Base-by-base conservation (phyloP, 2,329 filamentous ascomycete genomes). In the Ophiostoma piceae region DNA sequence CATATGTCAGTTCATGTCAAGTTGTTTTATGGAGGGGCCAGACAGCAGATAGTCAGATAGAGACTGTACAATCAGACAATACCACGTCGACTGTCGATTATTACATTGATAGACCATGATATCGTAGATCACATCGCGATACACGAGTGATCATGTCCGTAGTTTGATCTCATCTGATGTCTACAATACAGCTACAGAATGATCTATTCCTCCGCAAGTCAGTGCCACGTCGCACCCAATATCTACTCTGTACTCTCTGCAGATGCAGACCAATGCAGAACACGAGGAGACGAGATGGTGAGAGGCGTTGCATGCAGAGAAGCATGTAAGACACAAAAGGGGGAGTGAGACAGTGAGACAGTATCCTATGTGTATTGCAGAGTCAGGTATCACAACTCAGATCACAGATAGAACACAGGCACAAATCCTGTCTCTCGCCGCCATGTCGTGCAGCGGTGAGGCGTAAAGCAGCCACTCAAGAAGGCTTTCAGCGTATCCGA, bases 281-380 rank as follows among this genome's bases (percentile, higher is more conserved):
- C 39, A 41, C 39, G 43, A 47, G 43, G 19, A 16, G 5, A 47
- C 43, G 43, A 47, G 43, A 47, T 47, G 43, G 43, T 19, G 16
- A 47, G 43, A n/a, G 43, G 43, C 29, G 60, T n/a, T 64, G 57
- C 60, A 39, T 35, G 32, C 19, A n/a, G 26, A 64, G 1, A 2
- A 2, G 32, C 35, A 65, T 41, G 62, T 39, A 41, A 22, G 62
- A 65, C 62, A 39, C 35, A 65, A 64, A 64, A 64, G 60, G 62
- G 62, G 62, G 35, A 39, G 62, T 65, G 62, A 65, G 62, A 65
- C 62, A 65, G 11, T 26, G 26, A 29, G 26, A 35, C 8, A 8
- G 35, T 35, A 8, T 35, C 35, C 35, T 6, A 11, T 41, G 39
- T 41, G 1, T 41, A 29, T 16, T 22, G 47, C n/a, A 51, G 19